Evolutionary conservation across 2,329 filamentous ascomycete species (phyloP).

Genomic region (Chalara sp.): DNA sequence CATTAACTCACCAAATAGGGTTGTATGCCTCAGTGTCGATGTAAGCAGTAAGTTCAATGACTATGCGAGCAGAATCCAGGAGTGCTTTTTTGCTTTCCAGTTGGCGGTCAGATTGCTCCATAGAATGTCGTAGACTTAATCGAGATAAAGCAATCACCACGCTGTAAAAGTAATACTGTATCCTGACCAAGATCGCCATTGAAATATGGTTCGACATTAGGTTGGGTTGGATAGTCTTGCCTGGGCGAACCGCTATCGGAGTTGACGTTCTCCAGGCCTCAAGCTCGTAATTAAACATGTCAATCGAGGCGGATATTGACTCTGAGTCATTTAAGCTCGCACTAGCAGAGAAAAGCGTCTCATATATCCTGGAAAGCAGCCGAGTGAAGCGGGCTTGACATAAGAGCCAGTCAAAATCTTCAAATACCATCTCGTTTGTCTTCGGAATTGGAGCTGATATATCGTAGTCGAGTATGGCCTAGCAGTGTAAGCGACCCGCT

Average conservation of each 20-base stretch:
- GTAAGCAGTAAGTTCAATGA: constrained; percentile 29
- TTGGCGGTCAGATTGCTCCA: constrained; percentile 10
- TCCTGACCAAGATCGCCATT: constrained; percentile 20
- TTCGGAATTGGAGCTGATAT: constrained; percentile 30
- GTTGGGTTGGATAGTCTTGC: background rate
- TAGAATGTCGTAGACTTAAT: constrained; percentile 22
- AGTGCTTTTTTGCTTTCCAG: constrained; percentile 19
- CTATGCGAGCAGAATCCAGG: constrained; percentile 25
- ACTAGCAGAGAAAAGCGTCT: constrained; percentile 30
- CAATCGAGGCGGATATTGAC: constrained; percentile 16
- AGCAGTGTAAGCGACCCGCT: background rate
- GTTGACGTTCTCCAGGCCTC: constrained; percentile 28
- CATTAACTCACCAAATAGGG: constrained; percentile 26
- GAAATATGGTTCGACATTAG: constrained; percentile 9
- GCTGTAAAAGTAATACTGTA: constrained; percentile 27
- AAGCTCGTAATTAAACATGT: constrained; percentile 19
- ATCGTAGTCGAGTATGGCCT: constrained; percentile 31
- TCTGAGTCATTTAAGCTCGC: constrained; percentile 18
- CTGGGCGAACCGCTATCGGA: constrained; percentile 26
- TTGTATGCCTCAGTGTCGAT: constrained; percentile 29
- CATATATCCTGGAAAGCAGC: constrained; percentile 28
- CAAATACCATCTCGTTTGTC: constrained; percentile 26
- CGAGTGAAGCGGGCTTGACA: constrained; percentile 25
- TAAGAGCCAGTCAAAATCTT: constrained; percentile 30
- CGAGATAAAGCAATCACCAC: constrained; percentile 28